Conservation (phyloP, 805 yeast genomes). For the Citeromyces matritensis region DNA sequence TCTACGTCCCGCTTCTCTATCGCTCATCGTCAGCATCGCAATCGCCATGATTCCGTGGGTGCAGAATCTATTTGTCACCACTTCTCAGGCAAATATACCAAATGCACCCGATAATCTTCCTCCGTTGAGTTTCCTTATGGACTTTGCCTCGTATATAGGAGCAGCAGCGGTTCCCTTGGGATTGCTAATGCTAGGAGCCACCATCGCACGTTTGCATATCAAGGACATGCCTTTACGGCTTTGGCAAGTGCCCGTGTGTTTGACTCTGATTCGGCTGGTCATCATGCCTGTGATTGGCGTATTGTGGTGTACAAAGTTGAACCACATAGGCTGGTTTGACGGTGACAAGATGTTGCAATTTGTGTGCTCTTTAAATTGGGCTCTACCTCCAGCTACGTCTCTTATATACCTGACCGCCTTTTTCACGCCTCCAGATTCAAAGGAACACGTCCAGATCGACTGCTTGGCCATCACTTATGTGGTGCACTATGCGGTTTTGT, state of each 20-base stretch:
- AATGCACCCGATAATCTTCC: conserved; percentile 80
- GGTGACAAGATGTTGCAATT: conserved; percentile 49
- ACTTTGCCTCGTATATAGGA: conserved; percentile 66
- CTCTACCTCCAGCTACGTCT: conserved; percentile 81
- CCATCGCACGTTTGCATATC: conserved; percentile 62
- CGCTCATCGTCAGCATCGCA: conserved; percentile 49
- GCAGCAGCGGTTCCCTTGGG: conserved; percentile 86
- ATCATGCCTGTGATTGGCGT: conserved; percentile 72
- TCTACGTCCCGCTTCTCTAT: conserved; percentile 54
- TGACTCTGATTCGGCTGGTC: conserved; percentile 44
- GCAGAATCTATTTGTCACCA: conserved; percentile 48
- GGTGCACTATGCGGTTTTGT: conserved; percentile 55
- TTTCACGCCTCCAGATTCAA: conserved; percentile 50
- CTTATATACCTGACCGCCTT: conserved; percentile 82
- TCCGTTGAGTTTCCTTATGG: conserved; percentile 75
- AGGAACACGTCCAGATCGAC: conserved; percentile 58
- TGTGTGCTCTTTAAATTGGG: conserved; percentile 58
- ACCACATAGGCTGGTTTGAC: conserved; percentile 48
- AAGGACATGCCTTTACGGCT: conserved; percentile 51
- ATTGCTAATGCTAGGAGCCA: conserved; percentile 68
- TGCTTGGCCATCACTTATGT: conserved; percentile 67
- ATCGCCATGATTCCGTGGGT: conserved; percentile 83
- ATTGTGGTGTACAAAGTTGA: conserved; percentile 46
- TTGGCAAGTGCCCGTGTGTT: conserved; percentile 45
- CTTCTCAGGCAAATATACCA: conserved; percentile 31